A percentile compares a stretch with the other conserved stretches of the same genome.
Conservation (phyloP, 768 basidiomycete species). For the Lentinus tigrinus region DNA sequence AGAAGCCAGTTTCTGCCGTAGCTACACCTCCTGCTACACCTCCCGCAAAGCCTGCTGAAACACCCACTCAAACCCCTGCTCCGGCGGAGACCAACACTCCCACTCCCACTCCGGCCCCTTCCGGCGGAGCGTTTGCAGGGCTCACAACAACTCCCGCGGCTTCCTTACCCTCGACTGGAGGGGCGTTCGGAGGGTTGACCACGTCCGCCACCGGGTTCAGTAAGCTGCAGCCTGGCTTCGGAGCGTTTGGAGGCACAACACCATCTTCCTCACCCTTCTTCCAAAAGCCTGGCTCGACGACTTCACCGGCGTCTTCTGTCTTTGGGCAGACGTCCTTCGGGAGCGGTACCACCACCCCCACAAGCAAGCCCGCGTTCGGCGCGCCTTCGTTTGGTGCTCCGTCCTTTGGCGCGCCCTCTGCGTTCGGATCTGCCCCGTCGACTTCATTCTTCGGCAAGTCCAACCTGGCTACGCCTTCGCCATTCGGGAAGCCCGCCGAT, state of each 20-base stretch:
- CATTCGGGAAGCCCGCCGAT: constrained; percentile 25
- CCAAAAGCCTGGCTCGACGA: neutral
- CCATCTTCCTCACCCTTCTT: constrained; percentile 8
- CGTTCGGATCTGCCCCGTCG: constrained; percentile 26
- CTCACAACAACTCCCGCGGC: neutral
- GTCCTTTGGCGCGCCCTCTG: neutral
- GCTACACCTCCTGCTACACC: neutral
- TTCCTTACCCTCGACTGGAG: constrained; percentile 2
- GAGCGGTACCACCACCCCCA: neutral
- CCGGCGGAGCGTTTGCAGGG: neutral
- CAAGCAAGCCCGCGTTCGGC: neutral
- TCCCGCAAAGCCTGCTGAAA: neutral
- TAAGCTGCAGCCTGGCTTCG: constrained; percentile 16
- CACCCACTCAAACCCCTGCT: neutral
- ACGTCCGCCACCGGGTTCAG: constrained; percentile 18
- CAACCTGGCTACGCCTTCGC: constrained; percentile 15
- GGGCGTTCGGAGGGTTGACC: constrained; percentile 17
- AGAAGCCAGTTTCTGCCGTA: neutral
- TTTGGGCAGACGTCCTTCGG: neutral
- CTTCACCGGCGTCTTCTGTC: neutral
- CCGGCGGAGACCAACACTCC: neutral
- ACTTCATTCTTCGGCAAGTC: constrained; percentile 22
- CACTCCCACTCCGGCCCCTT: neutral
- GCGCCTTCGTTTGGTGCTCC: neutral
- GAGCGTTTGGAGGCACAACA: constrained; percentile 13